phyloP scores from a whole-genome alignment of 2,329 filamentous ascomycete species.

The Fusarium albosuccineum region DNA sequence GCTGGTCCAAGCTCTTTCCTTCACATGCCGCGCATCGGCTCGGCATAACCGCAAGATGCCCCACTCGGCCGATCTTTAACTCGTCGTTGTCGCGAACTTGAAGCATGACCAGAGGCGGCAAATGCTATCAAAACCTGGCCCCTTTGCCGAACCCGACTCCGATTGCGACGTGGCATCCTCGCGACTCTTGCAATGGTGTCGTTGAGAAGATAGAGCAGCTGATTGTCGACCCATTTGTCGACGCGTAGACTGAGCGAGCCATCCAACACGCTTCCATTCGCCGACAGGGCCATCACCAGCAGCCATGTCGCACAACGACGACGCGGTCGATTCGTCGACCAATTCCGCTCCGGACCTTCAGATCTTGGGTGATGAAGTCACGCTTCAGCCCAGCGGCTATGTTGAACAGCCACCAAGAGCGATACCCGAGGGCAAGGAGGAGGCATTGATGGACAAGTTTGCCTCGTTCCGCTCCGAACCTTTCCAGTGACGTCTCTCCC shows the following conservation, averaged over 20 bases:
- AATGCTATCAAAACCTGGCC: constrained; percentile 24
- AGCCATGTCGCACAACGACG: constrained; percentile 50
- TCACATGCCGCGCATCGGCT: constrained; percentile 44
- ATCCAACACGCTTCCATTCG: constrained; percentile 21
- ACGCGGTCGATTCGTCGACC: constrained; percentile 47
- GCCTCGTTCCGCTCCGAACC: constrained; percentile 83
- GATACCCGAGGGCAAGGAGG: constrained; percentile 69
- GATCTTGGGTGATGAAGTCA: constrained; percentile 80
- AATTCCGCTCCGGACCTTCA: constrained; percentile 79
- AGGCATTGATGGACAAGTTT: constrained; percentile 83
- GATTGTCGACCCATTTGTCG: constrained; percentile 32
- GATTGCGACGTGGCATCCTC: constrained; percentile 23
- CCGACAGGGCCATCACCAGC: constrained; percentile 10
- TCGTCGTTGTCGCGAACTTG: constrained; percentile 28
- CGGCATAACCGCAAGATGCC: constrained; percentile 37
- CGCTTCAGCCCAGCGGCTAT: constrained; percentile 79
- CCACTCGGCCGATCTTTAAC: constrained; percentile 42
- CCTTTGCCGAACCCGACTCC: constrained; percentile 14
- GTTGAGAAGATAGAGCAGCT: constrained; percentile 31
- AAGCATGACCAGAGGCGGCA: constrained; percentile 20
- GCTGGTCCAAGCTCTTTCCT: constrained; percentile 44
- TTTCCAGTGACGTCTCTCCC: constrained; percentile 61
- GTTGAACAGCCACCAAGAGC: constrained; percentile 61
- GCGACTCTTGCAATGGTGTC: constrained; percentile 37
- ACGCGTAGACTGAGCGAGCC: constrained; percentile 5